A percentile compares a stretch with the other conserved stretches of the same genome.
Evolutionary conservation across 805 yeast species (phyloP).

Genomic region (Candida yuanshanica): DNA sequence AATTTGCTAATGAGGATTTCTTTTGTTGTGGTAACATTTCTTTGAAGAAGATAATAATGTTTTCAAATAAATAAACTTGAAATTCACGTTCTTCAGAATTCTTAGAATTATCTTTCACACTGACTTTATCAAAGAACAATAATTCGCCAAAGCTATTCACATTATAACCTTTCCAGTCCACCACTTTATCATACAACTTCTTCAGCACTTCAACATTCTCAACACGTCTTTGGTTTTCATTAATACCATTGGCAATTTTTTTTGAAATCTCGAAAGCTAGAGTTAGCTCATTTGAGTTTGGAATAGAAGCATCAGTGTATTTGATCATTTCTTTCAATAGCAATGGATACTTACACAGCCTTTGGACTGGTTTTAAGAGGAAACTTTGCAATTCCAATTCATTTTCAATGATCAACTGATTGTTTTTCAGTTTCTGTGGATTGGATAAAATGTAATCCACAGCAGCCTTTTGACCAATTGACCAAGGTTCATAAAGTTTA

Average conservation of each 20-base stretch:
- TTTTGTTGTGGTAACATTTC: slow-evolving; percentile 42
- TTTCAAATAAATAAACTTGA: slow-evolving; percentile 83
- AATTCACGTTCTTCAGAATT: slow-evolving; percentile 74
- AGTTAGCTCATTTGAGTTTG: slow-evolving; percentile 59
- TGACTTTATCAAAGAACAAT: slow-evolving; percentile 65
- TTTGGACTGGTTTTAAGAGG: slow-evolving; percentile 89
- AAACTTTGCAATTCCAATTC: slow-evolving; percentile 86
- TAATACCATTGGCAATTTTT: slow-evolving; percentile 80
- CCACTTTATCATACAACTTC: slow-evolving; percentile 66
- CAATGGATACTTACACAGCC: slow-evolving; percentile 92
- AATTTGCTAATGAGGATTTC: slow-evolving; percentile 43
- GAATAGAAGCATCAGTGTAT: slow-evolving; percentile 46
- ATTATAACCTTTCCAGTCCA: slow-evolving; percentile 90
- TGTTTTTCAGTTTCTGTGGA: slow-evolving; percentile 42
- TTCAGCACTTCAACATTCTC: slow-evolving; percentile 74
- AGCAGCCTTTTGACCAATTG: slow-evolving; percentile 84
- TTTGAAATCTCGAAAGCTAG: slow-evolving; percentile 69
- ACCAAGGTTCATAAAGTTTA: slow-evolving; percentile 89
- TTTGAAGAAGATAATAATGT: slow-evolving; percentile 56
- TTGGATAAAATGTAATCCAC: slow-evolving; percentile 68
- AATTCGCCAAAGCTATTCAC: slow-evolving; percentile 79
- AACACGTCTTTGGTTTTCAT: slow-evolving; percentile 88
- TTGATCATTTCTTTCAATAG: slow-evolving; percentile 72
- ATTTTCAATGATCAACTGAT: slow-evolving; percentile 63
- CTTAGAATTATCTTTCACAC: slow-evolving; percentile 51